A percentile compares a stretch with the other conserved stretches of the same genome.
phyloP scores from a whole-genome alignment of 306 rosid genomes.

The Corylus heterophylla region DNA sequence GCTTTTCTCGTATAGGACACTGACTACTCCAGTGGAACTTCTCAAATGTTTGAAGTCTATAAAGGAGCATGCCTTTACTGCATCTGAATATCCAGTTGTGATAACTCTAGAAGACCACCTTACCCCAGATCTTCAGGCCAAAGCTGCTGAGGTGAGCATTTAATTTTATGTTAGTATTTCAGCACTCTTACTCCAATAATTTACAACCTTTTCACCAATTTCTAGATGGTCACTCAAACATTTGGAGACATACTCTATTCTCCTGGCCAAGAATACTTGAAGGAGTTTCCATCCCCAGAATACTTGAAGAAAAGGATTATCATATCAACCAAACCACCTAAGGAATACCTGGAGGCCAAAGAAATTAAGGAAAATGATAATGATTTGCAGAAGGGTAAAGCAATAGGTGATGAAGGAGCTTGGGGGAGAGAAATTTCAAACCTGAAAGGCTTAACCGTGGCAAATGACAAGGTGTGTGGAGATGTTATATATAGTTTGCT shows the following conservation, averaged over 20 bases:
- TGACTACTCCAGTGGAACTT: conserved; percentile 93
- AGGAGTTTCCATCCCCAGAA: conserved; percentile 93
- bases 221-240: conserved; percentile 73
- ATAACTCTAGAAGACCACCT: conserved; percentile 96
- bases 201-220: conserved; percentile 31
- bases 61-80: conserved; percentile 72
- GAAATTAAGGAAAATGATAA: conserved; percentile 53
- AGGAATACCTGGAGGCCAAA: conserved; percentile 79
- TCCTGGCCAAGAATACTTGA: conserved; percentile 69
- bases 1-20: conserved; percentile 54
- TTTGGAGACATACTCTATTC: conserved; percentile 73
- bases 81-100: conserved; percentile 88
- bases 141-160: conserved; percentile 75
- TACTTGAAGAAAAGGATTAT: conserved; percentile 76
- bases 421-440: conserved; percentile 87
- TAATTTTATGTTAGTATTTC: conserved; percentile 18
- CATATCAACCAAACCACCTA: conserved; percentile 97
- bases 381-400: conserved; percentile 46
- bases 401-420: conserved; percentile 57
- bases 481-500: conserved; percentile 6
- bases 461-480: conserved; percentile 63
- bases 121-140: conserved; percentile 91
- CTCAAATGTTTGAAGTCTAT: conserved; percentile 82
- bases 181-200: conserved; percentile 20
- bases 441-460: conserved; percentile 35